Base-by-base conservation (phyloP, 176 grass and related monocot genomes). In the Carex parvula region DNA sequence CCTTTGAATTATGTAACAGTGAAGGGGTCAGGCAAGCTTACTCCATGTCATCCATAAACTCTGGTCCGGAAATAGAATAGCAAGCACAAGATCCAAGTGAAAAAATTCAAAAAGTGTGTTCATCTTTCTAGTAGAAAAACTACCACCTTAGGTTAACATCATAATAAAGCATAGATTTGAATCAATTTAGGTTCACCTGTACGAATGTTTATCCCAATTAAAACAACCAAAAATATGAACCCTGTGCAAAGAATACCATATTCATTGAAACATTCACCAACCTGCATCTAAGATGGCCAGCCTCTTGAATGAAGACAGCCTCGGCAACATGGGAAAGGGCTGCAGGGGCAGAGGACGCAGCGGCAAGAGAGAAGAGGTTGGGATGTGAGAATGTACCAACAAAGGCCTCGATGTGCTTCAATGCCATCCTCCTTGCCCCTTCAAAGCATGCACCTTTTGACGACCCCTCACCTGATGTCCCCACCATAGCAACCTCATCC, bases 221-320 rank as follows among this genome's bases (percentile, higher is more conserved):
- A 17, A 73, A 46, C 70, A 22, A 76, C 44, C 18, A 15, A 54
- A 75, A 52, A 26, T 76, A 12, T 76, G 5, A 54, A 55, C 8
- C 18, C 42, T 15, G 9, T 24, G 20, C 35, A 73, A 70, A 73
- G 12, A 48, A 13, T 73, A 52, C 13, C 41, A 52, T 7, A 50
- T n/a, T 73, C 42, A 24, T 50, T 52, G 21, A 57, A 72, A 75
- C 24, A 84, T 74, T 84, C 24, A 41, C 57, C 72, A 85, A 99
- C 93, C 93, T 99, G 97, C 97, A 99, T 99, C 97, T 93, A 71
- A 99, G 81, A 67, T 99, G 93, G 41, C 97, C 97, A 79, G 97
- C 97, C 91, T 99, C 97, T 41, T 99, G 88, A 89, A 99, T 99
- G 79, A 90, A 93, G 50, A 91, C 91, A 50, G 85, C 83, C 83